These are phyloP conservation scores for Beauveria varroae DNA, from an alignment of 2,329 filamentous ascomycete species.

Conservation along the genomic window DNA sequence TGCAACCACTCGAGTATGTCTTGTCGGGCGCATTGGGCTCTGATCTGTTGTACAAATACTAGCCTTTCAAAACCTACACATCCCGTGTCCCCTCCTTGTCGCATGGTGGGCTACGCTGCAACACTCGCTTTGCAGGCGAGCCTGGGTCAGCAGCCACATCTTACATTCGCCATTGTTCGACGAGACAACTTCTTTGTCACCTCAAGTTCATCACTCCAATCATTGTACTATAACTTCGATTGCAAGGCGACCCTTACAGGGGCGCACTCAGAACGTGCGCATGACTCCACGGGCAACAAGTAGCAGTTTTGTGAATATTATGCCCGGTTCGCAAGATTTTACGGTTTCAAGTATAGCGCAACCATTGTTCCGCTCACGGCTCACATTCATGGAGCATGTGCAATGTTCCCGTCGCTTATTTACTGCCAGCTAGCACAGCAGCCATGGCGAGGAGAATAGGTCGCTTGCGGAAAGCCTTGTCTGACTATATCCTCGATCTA, in stretches of 20 bases:
- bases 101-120: neutral
- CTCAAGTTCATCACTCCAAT: no score
- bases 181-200: no score
- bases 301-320: neutral
- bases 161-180: no score
- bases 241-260: no score
- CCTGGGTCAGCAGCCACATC: no score
- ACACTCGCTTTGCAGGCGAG: neutral
- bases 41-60: neutral
- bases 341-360: neutral
- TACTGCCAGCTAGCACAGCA: neutral
- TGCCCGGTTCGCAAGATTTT: neutral
- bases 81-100: neutral
- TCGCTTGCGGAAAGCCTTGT: neutral
- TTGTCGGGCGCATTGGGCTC: neutral
- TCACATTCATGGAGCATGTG: neutral
- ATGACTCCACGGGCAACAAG: no score
- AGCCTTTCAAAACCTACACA: slow-evolving; percentile 6
- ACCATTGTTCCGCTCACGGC: neutral
- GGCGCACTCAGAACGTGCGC: no score
- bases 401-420: slow-evolving; percentile 6
- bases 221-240: no score
- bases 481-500: neutral
- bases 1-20: neutral
- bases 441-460: neutral